A percentile compares a stretch with the other conserved stretches of the same genome.
Conservation (phyloP, 1,139 yeast genomes). For the Debaryomyces subglobosus region DNA sequence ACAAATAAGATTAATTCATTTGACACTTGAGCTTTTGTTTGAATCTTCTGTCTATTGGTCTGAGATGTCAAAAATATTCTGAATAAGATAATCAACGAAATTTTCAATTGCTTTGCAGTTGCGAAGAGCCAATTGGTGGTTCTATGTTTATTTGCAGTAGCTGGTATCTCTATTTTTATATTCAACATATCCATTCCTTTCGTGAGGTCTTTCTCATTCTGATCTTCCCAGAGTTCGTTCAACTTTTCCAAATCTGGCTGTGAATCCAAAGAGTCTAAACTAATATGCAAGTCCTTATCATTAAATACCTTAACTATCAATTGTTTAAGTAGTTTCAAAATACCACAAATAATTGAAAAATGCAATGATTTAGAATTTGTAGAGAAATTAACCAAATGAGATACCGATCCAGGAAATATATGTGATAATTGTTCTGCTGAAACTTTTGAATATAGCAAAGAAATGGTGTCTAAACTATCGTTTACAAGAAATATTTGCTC, state of each 20-base stretch:
- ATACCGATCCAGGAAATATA: constrained; percentile 45
- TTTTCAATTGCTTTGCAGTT: constrained; percentile 61
- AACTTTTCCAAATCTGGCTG: constrained; percentile 18
- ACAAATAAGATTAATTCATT: constrained; percentile 28
- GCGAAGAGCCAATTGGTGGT: constrained; percentile 65
- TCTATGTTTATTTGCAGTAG: constrained; percentile 34
- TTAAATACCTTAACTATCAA: constrained; percentile 31
- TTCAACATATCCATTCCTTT: constrained; percentile 10
- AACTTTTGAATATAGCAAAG: constrained; percentile 20
- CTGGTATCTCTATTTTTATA: constrained; percentile 7
- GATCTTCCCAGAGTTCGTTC: constrained; percentile 23
- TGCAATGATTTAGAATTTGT: constrained; percentile 28
- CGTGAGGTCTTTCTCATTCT: constrained; percentile 1
- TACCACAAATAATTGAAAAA: constrained; percentile 23
- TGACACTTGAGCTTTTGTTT: constrained; percentile 26
- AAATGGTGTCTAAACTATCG: constrained; percentile 18
- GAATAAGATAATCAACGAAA: constrained; percentile 42
- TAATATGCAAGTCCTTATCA: constrained; percentile 18
- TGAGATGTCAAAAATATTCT: constrained; percentile 23
- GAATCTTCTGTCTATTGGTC: constrained; percentile 22
- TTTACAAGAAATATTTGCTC: constrained; percentile 23
- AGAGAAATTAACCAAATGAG: constrained; percentile 34
- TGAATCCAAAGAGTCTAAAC: constrained; percentile 2
- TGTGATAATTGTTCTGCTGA: constrained; percentile 36
- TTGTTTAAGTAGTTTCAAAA: constrained; percentile 25